Conservation (phyloP, 495 filamentous ascomycete species). For the Aspergillus asperescens region DNA sequence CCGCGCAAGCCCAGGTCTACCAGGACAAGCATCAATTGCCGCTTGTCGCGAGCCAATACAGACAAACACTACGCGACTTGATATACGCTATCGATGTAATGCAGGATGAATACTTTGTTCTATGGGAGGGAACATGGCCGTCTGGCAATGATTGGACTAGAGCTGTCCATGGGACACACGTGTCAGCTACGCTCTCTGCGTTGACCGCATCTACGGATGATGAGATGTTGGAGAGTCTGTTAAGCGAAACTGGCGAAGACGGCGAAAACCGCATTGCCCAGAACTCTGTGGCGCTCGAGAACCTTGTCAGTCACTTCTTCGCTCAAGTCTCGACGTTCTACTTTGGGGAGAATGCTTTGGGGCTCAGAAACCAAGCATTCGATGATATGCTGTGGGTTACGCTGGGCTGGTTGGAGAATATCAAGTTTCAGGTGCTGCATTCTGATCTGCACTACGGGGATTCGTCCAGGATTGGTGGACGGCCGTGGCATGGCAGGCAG, state of each 20-base stretch:
- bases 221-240: conserved; percentile 12
- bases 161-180: conserved; percentile 76
- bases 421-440: conserved; percentile 67
- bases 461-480: conserved; percentile 12
- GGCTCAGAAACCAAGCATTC: conserved; percentile 73
- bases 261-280: conserved; percentile 17
- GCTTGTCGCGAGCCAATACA: conserved; percentile 11
- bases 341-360: conserved; percentile 78
- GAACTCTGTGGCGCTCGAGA: conserved; percentile 51
- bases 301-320: conserved; percentile 78
- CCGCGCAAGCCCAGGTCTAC: conserved; percentile 14
- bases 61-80: conserved; percentile 38
- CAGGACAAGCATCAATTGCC: conserved; percentile 14
- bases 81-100: conserved; percentile 63
- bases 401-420: conserved; percentile 79
- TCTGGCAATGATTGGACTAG: conserved; percentile 89
- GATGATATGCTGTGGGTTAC: conserved; percentile 99
- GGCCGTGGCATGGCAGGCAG: conserved; percentile 65
- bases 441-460: conserved; percentile 53
- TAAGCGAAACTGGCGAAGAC: conserved; percentile 26
- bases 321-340: conserved; percentile 69
- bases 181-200: conserved; percentile 62
- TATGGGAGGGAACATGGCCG: conserved; percentile 80
- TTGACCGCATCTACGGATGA: conserved; percentile 46
- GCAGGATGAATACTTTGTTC: conserved; percentile 70